Percentiles rank a stretch among this genome's conserved stretches.
These are phyloP conservation scores for Massariosphaeria phaeospora DNA, from an alignment of 495 filamentous ascomycete genomes.

Conservation along the genomic window DNA sequence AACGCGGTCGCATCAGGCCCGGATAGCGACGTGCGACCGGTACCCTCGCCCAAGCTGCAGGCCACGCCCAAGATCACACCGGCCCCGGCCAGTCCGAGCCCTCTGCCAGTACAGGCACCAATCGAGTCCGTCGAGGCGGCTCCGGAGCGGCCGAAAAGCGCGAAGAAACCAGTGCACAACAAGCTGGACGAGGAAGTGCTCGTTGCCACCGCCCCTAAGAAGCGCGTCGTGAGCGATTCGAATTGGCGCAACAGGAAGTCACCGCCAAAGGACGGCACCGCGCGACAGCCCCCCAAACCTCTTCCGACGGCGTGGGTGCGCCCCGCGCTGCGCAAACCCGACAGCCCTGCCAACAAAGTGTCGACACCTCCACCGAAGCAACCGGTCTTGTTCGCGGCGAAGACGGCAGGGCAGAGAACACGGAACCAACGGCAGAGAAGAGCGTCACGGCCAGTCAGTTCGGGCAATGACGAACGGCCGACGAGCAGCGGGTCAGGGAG, in stretches of 20 bases:
- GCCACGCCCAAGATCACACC: constrained; percentile 6
- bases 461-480: constrained; percentile 24
- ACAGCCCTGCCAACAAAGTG: constrained; percentile 9
- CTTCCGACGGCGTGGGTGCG: constrained; percentile 32
- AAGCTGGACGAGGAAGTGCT: constrained; percentile 37
- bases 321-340: constrained; percentile 15
- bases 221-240: constrained; percentile 44
- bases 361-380: constrained; percentile 6
- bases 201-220: constrained; percentile 40
- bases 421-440: constrained; percentile 14
- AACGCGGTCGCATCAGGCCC: constrained; percentile 8
- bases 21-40: background rate
- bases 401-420: constrained; percentile 9
- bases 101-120: constrained; percentile 8
- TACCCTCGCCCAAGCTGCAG: constrained; percentile 18
- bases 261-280: constrained; percentile 17
- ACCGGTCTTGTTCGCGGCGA: constrained; percentile 15
- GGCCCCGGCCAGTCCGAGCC: constrained; percentile 7
- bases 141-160: constrained; percentile 24
- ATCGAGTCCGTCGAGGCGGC: constrained; percentile 5
- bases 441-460: constrained; percentile 21
- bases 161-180: constrained; percentile 31
- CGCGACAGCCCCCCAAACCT: constrained; percentile 20
- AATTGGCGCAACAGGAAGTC: constrained; percentile 41
- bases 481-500: constrained; percentile 29